phyloP scores from a whole-genome alignment of 2,329 filamentous ascomycete genomes.

The Cladosporium cucumerinum region DNA sequence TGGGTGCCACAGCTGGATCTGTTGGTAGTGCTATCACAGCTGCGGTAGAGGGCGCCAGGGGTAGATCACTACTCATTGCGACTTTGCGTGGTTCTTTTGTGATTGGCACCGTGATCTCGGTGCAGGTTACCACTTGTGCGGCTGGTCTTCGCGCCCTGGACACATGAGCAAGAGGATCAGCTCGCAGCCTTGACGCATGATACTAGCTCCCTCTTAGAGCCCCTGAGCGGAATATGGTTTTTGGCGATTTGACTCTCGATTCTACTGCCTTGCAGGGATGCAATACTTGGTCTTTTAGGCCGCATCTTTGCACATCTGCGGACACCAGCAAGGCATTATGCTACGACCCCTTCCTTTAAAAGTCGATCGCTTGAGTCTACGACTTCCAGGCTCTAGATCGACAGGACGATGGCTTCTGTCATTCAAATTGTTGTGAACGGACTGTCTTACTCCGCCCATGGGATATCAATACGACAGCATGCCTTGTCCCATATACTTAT shows the following conservation, averaged over 20 bases:
- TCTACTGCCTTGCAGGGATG: not conserved
- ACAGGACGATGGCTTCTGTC: not conserved
- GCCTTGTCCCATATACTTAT: not conserved
- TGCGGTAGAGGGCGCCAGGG: constrained; percentile 16
- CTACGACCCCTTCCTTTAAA: not conserved
- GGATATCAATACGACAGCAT: not conserved
- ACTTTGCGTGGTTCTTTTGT: constrained; percentile 16
- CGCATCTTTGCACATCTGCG: too few relatives aligned
- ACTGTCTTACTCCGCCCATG: not conserved
- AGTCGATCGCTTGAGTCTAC: too few relatives aligned
- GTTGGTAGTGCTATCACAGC: constrained; percentile 19
- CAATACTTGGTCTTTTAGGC: not conserved
- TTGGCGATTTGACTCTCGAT: not conserved
- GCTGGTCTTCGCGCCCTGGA: not conserved
- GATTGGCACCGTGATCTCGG: constrained; percentile 21
- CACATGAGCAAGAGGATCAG: not conserved
- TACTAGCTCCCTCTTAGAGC: not conserved
- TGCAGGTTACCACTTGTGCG: constrained; percentile 20
- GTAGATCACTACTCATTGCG: constrained; percentile 1
- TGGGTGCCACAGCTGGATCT: constrained; percentile 19
- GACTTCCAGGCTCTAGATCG: not conserved
- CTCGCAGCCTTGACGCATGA: not conserved
- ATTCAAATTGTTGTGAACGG: not conserved
- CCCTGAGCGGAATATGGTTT: not conserved
- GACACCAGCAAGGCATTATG: not conserved